Conservation (phyloP, 805 yeast genomes). For the Limtongia smithiae region DNA sequence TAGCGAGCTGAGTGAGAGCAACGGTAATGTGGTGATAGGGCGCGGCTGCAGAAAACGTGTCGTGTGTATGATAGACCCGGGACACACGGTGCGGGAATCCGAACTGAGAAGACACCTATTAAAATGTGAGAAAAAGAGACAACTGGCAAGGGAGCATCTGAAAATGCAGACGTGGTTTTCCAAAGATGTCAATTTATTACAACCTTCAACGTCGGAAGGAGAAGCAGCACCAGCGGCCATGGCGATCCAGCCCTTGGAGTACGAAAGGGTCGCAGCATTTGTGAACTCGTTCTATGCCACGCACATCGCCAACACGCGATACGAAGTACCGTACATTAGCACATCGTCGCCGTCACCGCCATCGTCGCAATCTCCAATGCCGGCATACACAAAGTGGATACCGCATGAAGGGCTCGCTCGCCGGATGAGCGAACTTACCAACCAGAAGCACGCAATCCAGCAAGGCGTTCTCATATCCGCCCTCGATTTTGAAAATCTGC, state of each 20-base stretch:
- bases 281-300: too few relatives aligned
- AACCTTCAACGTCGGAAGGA: too few relatives aligned
- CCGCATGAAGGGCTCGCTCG: slow-evolving; percentile 39
- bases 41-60: neutral
- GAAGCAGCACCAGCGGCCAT: too few relatives aligned
- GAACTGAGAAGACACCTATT: too few relatives aligned
- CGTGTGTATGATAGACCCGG: neutral
- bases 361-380: slow-evolving; percentile 9
- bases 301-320: neutral
- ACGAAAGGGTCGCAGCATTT: too few relatives aligned
- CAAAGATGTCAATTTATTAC: too few relatives aligned
- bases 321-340: neutral
- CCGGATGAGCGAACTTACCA: slow-evolving; percentile 50
- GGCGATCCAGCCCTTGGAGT: too few relatives aligned
- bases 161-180: too few relatives aligned
- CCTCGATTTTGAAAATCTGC: slow-evolving; percentile 44
- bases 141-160: too few relatives aligned
- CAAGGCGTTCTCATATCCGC: slow-evolving; percentile 78
- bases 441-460: slow-evolving; percentile 74
- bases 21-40: neutral
- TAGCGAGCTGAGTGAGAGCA: neutral
- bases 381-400: slow-evolving; percentile 2
- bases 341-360: slow-evolving; percentile 32
- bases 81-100: too few relatives aligned
- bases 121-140: too few relatives aligned